Evolutionary conservation across 495 filamentous ascomycete species (phyloP).

Genomic region (Penicillium turbatum): DNA sequence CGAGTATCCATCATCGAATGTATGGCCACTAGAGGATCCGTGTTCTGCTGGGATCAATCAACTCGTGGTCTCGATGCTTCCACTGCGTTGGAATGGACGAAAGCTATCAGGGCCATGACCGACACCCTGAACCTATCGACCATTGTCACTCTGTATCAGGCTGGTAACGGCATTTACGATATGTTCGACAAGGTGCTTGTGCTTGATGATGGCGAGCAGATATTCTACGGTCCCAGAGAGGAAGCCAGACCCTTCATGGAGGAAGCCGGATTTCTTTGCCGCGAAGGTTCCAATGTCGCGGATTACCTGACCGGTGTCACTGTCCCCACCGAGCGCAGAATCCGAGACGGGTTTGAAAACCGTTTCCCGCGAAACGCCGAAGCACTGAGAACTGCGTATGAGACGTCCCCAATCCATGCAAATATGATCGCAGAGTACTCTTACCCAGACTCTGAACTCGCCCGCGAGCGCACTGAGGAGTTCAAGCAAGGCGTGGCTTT

Average conservation of each 20-base stretch:
- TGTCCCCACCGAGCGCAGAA: constrained; percentile 59
- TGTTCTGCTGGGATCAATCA: constrained; percentile 61
- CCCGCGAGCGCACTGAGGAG: constrained; percentile 40
- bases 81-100: constrained; percentile 55
- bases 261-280: constrained; percentile 59
- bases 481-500: constrained; percentile 48
- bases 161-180: constrained; percentile 60
- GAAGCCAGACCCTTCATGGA: constrained; percentile 65
- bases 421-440: constrained; percentile 45
- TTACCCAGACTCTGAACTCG: constrained; percentile 43
- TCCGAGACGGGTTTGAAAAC: constrained; percentile 49
- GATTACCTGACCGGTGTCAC: constrained; percentile 70
- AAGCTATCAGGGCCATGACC: constrained; percentile 45
- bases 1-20: constrained; percentile 66
- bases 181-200: constrained; percentile 65
- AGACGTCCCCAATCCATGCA: constrained; percentile 32
- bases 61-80: constrained; percentile 59
- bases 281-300: constrained; percentile 63
- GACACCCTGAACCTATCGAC: constrained; percentile 44
- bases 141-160: constrained; percentile 56
- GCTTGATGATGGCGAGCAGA: constrained; percentile 58
- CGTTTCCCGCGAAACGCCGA: constrained; percentile 47
- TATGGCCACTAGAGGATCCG: constrained; percentile 54
- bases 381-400: constrained; percentile 35
- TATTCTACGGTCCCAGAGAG: constrained; percentile 56